These are phyloP conservation scores for Coelastrella sp. DNA, from an alignment of 139 green algal genomes.

Conservation along the genomic window DNA sequence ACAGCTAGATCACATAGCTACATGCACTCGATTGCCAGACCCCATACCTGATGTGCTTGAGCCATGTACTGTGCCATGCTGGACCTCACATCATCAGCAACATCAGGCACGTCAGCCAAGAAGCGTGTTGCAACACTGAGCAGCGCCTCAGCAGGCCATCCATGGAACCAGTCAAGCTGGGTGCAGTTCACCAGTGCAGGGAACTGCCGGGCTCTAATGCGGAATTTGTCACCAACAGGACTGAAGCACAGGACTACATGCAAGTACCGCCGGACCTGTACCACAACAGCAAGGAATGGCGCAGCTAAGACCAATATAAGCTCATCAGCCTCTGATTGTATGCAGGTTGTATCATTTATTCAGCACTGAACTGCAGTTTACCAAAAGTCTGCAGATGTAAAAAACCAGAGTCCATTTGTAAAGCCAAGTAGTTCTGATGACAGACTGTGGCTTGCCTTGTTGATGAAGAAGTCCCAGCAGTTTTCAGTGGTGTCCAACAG, in stretches of 20 bases:
- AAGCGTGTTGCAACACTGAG: conserved; percentile 86
- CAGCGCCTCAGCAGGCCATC: conserved; percentile 88
- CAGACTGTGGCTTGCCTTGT: conserved; percentile 85
- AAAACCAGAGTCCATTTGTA: too few relatives aligned
- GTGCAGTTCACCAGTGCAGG: conserved; percentile 90
- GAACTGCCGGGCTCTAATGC: conserved; percentile 88
- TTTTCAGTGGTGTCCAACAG: conserved; percentile 86
- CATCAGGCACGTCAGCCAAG: conserved; percentile 77
- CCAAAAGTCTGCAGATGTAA: too few relatives aligned
- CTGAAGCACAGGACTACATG: conserved; percentile 94
- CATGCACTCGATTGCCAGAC: background rate
- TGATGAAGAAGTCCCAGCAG: conserved; percentile 93
- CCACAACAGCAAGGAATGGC: too few relatives aligned
- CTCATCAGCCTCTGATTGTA: background rate
- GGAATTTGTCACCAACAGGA: conserved; percentile 92
- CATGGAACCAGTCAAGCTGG: conserved; percentile 83
- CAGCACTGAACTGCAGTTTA: background rate
- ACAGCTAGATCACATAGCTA: background rate
- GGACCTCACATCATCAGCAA: conserved; percentile 73
- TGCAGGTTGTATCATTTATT: too few relatives aligned
- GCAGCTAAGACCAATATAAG: too few relatives aligned
- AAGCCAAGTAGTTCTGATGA: too few relatives aligned
- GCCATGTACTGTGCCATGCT: conserved; percentile 91
- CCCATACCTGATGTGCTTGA: conserved; percentile 71
- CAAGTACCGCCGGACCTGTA: conserved; percentile 80